These are phyloP conservation scores for Gleditsia sinensis DNA, from an alignment of 306 rosid genomes.

Conservation along the genomic window DNA sequence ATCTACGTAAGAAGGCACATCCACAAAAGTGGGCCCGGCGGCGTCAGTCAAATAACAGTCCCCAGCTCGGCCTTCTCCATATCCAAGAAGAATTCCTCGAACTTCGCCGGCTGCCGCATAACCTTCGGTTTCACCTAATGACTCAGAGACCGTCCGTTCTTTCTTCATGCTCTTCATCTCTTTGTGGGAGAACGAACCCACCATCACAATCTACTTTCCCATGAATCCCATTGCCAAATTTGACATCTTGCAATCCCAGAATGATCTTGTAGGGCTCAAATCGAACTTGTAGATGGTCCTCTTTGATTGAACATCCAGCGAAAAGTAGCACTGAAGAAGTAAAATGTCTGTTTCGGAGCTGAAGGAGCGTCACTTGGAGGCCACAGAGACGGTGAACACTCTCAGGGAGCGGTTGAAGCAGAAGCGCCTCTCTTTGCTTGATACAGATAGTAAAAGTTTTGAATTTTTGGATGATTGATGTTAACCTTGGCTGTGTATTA, in stretches of 20 bases:
- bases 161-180: neutral
- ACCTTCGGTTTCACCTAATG: neutral
- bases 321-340: neutral
- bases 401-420: conserved; percentile 68
- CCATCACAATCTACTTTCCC: neutral
- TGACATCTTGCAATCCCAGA: neutral
- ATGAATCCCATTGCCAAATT: neutral
- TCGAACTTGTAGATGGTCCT: neutral
- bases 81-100: neutral
- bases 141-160: neutral
- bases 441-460: conserved; percentile 56
- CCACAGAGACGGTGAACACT: conserved; percentile 67
- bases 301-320: neutral
- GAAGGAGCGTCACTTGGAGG: conserved; percentile 72
- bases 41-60: neutral
- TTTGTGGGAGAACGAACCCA: neutral
- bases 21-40: too few species aligned
- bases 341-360: conserved; percentile 79
- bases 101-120: neutral
- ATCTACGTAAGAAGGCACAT: too few species aligned
- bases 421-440: conserved; percentile 72
- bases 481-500: neutral
- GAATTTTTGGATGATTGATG: neutral
- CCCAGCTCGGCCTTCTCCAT: neutral
- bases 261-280: conserved; percentile 16